phyloP scores from a whole-genome alignment of 2,329 filamentous ascomycete species.

The Colletotrichum endophyticum region DNA sequence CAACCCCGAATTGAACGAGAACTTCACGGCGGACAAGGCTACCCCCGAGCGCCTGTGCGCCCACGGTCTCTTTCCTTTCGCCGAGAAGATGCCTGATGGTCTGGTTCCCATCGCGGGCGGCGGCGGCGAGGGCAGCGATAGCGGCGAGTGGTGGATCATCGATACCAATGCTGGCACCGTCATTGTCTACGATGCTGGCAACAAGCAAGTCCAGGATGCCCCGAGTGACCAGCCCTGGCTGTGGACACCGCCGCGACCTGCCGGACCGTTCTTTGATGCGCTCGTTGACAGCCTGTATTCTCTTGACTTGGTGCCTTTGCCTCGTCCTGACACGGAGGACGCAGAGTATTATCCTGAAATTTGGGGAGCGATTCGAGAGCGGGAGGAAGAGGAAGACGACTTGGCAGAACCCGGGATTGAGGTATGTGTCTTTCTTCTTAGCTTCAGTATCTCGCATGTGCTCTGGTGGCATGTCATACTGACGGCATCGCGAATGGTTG shows the following conservation, averaged over 20 bases:
- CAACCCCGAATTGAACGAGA: neutral
- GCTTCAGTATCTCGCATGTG: neutral
- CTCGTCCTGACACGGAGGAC: neutral
- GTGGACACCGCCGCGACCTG: neutral
- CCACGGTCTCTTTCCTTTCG: neutral
- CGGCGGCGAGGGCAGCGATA: neutral
- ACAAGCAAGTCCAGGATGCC: neutral
- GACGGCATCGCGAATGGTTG: rapidly evolving
- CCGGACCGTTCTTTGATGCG: neutral
- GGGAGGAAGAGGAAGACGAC: neutral
- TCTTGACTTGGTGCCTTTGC: neutral
- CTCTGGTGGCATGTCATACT: neutral
- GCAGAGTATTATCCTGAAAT: neutral
- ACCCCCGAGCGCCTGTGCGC: neutral
- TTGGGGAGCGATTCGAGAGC: neutral
- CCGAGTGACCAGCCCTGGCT: neutral
- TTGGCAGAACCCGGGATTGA: neutral
- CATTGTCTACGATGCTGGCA: neutral
- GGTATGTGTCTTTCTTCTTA: neutral
- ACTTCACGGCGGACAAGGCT: neutral
- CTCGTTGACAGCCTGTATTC: neutral
- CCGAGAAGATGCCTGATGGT: neutral
- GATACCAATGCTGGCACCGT: neutral
- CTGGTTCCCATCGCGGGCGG: neutral
- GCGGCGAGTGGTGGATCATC: neutral